phyloP scores from a whole-genome alignment of 2,329 filamentous ascomycete species.

The Talaromyces albobiverticillius region DNA sequence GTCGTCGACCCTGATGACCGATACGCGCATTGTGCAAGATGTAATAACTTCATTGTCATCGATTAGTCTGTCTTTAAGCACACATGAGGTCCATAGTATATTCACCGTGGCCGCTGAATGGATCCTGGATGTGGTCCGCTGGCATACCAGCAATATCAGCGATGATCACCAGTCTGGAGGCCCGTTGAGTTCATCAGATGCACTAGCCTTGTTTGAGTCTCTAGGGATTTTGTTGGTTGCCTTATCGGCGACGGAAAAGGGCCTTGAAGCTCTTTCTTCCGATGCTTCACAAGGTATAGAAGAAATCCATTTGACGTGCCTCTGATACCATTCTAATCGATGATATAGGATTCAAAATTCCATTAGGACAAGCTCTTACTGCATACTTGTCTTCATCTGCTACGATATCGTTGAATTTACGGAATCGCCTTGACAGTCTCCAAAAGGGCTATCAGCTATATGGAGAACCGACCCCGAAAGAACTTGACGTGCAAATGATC shows the following conservation, averaged over 20 bases:
- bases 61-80: slow-evolving; percentile 28
- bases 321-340: neutral
- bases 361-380: slow-evolving; percentile 37
- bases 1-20: slow-evolving; percentile 38
- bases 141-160: slow-evolving; percentile 29
- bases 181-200: slow-evolving; percentile 34
- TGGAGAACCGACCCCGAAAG: slow-evolving; percentile 39
- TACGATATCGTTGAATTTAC: slow-evolving; percentile 36
- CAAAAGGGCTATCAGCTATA: slow-evolving; percentile 44
- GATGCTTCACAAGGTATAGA: slow-evolving; percentile 32
- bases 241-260: slow-evolving; percentile 35
- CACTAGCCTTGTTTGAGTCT: slow-evolving; percentile 40
- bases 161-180: slow-evolving; percentile 27
- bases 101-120: slow-evolving; percentile 35
- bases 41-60: slow-evolving; percentile 38
- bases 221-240: slow-evolving; percentile 41
- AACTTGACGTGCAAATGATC: slow-evolving; percentile 43
- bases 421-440: slow-evolving; percentile 36
- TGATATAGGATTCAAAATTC: slow-evolving; percentile 32
- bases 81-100: slow-evolving; percentile 29
- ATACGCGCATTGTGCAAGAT: slow-evolving; percentile 42
- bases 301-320: neutral
- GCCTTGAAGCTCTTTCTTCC: slow-evolving; percentile 34
- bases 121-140: slow-evolving; percentile 37
- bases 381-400: slow-evolving; percentile 40